A percentile compares a stretch with the other conserved stretches of the same genome.
phyloP scores from a whole-genome alignment of 2,329 filamentous ascomycete genomes.

The Colletotrichum zoysiae region DNA sequence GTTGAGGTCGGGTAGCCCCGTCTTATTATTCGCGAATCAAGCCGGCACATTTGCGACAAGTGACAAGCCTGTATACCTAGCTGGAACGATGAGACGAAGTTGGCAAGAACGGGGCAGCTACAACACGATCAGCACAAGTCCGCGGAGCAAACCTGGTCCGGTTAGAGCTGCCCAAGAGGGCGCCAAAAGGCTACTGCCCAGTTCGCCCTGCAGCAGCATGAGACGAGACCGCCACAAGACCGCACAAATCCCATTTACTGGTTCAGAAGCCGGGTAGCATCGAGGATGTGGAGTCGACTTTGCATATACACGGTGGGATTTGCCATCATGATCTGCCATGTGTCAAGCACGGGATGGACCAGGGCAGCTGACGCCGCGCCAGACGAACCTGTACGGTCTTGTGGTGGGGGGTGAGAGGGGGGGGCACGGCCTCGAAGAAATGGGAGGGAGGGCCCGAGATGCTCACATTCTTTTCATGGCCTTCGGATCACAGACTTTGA shows the following conservation, averaged over 20 bases:
- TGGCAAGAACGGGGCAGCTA: neutral
- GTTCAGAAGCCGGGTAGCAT: neutral
- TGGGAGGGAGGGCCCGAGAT: conserved; percentile 4
- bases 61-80: conserved; percentile 8
- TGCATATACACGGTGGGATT: neutral
- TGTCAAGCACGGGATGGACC: conserved; percentile 16
- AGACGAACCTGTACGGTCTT: neutral
- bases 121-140: neutral
- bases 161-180: conserved; percentile 30
- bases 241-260: no score
- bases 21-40: conserved; percentile 24
- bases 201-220: conserved; percentile 25
- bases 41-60: conserved; percentile 14
- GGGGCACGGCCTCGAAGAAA: conserved; percentile 2
- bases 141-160: neutral
- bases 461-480: neutral
- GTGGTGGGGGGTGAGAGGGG: neutral
- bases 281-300: neutral
- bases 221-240: conserved; percentile 23
- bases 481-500: neutral
- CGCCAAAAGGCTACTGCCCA: conserved; percentile 15
- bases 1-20: neutral
- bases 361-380: conserved; percentile 7
- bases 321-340: neutral
- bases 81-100: conserved; percentile 22